phyloP scores from a whole-genome alignment of 2,329 filamentous ascomycete genomes.

The Claviceps africana region DNA sequence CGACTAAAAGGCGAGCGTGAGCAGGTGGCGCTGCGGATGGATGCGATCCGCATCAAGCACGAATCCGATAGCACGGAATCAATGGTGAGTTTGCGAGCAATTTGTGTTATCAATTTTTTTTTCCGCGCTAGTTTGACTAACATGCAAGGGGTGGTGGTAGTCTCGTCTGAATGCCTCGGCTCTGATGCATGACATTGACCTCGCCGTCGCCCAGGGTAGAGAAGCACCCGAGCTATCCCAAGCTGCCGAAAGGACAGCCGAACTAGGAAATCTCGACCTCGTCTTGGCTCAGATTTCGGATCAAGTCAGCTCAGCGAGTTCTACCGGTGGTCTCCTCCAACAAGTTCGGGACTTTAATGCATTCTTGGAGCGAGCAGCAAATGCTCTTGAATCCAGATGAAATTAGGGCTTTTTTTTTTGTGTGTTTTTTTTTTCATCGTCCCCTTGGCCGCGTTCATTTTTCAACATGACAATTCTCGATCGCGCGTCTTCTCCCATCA shows the following conservation, averaged over 20 bases:
- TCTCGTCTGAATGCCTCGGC: conserved; percentile 41
- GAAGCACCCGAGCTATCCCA: conserved; percentile 32
- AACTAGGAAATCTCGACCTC: conserved; percentile 43
- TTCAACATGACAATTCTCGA: too few species aligned
- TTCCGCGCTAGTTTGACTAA: not conserved
- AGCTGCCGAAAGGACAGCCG: conserved; percentile 32
- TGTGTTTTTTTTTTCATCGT: not conserved
- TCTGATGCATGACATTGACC: conserved; percentile 47
- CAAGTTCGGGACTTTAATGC: conserved; percentile 49
- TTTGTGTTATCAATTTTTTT: not conserved
- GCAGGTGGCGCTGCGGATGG: conserved; percentile 47
- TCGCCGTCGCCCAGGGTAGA: conserved; percentile 38
- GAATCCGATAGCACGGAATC: conserved; percentile 39
- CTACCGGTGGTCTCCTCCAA: conserved; percentile 37
- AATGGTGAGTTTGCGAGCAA: conserved; percentile 26
- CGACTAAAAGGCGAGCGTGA: conserved; percentile 45
- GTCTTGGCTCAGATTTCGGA: conserved; percentile 39
- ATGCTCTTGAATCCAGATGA: conserved; percentile 37
- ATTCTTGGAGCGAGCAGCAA: conserved; percentile 47
- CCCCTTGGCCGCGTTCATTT: too few species aligned
- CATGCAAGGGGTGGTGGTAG: conserved; percentile 4
- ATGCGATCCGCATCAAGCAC: conserved; percentile 46
- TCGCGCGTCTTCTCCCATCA: not conserved
- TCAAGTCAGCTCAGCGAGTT: conserved; percentile 35
- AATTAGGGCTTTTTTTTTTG: conserved; percentile 3